Percentiles rank a stretch among this genome's conserved stretches.
Evolutionary conservation across 2,329 filamentous ascomycete species (phyloP).

Genomic region (Clathrospora elynae): DNA sequence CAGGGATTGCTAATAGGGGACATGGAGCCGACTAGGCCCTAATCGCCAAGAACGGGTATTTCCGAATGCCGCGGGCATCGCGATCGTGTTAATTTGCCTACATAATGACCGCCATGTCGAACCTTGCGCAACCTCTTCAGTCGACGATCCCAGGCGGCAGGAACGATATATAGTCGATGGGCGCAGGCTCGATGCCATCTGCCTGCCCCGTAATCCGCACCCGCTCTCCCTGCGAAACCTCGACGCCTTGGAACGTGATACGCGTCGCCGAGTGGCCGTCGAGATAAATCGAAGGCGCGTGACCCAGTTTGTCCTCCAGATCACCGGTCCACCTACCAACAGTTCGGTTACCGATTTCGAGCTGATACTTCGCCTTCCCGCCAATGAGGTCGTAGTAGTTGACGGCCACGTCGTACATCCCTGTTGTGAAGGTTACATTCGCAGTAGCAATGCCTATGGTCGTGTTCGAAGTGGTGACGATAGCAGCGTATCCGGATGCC

Average conservation of each 20-base stretch:
- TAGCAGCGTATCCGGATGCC: conserved; percentile 61
- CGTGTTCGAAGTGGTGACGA: conserved; percentile 61
- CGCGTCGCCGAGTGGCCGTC: conserved; percentile 70
- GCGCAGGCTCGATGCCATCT: conserved; percentile 66
- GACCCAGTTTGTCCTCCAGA: conserved; percentile 63
- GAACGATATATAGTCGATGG: conserved; percentile 69
- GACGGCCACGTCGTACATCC: conserved; percentile 66
- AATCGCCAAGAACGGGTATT: background rate
- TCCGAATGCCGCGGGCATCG: too few relatives aligned
- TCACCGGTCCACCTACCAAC: conserved; percentile 66
- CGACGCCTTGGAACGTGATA: conserved; percentile 61
- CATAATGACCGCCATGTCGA: too few relatives aligned
- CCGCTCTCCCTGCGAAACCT: conserved; percentile 57
- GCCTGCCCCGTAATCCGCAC: conserved; percentile 63
- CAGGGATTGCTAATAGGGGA: conserved; percentile 15
- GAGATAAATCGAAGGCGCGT: conserved; percentile 62
- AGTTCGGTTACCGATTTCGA: conserved; percentile 59
- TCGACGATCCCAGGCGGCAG: conserved; percentile 64
- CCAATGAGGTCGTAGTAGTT: conserved; percentile 69
- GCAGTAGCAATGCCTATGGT: conserved; percentile 58
- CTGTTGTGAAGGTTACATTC: conserved; percentile 55
- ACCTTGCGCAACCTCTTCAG: conserved; percentile 43
- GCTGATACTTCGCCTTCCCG: conserved; percentile 62
- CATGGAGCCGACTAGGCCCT: conserved; percentile 16
- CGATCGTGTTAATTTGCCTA: too few relatives aligned